Evolutionary conservation across 179 eudicot species (phyloP), one percentile per base, ranked within the genome.

Genomic region (Beta lomatogona): DNA sequence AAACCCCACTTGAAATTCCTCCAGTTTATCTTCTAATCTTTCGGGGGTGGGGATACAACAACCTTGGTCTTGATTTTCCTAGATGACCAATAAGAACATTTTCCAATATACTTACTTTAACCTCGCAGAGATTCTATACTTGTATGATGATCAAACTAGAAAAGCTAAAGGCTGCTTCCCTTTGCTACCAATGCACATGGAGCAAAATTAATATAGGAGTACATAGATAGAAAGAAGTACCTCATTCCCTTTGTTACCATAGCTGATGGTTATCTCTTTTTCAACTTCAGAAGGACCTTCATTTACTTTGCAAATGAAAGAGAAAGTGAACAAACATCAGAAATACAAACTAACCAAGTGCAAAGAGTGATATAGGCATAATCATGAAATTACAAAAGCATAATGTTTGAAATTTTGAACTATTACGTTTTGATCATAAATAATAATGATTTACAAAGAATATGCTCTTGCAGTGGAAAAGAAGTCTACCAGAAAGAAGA

Each of bases 191-290:
- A 19, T 31, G 68, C 22, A 22, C 80, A 76, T 36, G 41, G 41
- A 36, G 72, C 25, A 76, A 63, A 64, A 48, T 31, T 21, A 45
- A 58, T n/a, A 36, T 57, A 64, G 55, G 55, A 19, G 71, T 53
- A 61, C 66, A 28, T 16, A 48, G 44, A 64, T 41, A 22, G 28
- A 18, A 73, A 63, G 69, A 71, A 80, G 52, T 91, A 95, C 99
- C 99, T 96, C 99, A 82, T 96, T 96, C 75, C 99, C 99, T 91
- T 96, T 96, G 92, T 89, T 85, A 36, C 99, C 99, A 76, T 96
- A 96, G 88, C 97, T 92, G 72, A 96, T 96, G n/a, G 93, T 85
- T 81, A 96, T 91, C 89, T 96, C 98, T 79, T 89, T 83, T 85
- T 80, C 90, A 28, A 80, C 77, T 76, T 82, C 73, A 48, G 84